Evolutionary conservation across 2,329 filamentous ascomycete species (phyloP).

Genomic region (Chrysoporthe cubensis): DNA sequence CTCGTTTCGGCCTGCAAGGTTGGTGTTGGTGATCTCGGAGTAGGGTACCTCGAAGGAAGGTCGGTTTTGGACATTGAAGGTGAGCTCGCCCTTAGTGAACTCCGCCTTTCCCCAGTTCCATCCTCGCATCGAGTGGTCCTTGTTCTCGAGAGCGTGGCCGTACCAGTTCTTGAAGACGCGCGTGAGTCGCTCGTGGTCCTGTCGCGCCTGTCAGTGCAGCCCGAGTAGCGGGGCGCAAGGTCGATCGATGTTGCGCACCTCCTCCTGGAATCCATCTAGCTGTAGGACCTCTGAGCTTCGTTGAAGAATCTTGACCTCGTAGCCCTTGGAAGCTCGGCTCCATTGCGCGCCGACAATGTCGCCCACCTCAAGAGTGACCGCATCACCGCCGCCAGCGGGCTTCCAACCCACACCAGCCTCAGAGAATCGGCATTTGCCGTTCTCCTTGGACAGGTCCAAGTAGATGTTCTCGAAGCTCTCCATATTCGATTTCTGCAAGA

Average conservation of each 20-base stretch:
- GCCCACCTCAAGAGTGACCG: slow-evolving; percentile 87
- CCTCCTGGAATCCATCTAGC: slow-evolving; percentile 91
- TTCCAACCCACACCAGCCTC: slow-evolving; percentile 97
- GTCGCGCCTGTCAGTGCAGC: slow-evolving; percentile 31
- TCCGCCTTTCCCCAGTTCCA: slow-evolving; percentile 99
- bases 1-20: slow-evolving; percentile 95
- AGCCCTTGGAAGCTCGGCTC: slow-evolving; percentile 91
- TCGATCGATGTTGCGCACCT: slow-evolving; percentile 49
- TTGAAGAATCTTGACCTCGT: slow-evolving; percentile 89
- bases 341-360: slow-evolving; percentile 89
- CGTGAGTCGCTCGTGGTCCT: slow-evolving; percentile 86
- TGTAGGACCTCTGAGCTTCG: slow-evolving; percentile 86
- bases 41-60: slow-evolving; percentile 97
- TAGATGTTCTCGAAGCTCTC: slow-evolving; percentile 98
- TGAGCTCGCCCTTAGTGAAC: slow-evolving; percentile 90
- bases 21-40: slow-evolving; percentile 96
- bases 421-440: slow-evolving; percentile 91
- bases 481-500: slow-evolving; percentile 15
- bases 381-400: slow-evolving; percentile 81
- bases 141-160: slow-evolving; percentile 86
- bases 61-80: slow-evolving; percentile 96
- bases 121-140: slow-evolving; percentile 91
- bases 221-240: background rate
- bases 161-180: slow-evolving; percentile 99
- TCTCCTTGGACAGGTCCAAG: slow-evolving; percentile 90